Evolutionary conservation across 2,329 filamentous ascomycete species (phyloP), one percentile per base, ranked within the genome.

Genomic region (Coniochaeta pulveracea): DNA sequence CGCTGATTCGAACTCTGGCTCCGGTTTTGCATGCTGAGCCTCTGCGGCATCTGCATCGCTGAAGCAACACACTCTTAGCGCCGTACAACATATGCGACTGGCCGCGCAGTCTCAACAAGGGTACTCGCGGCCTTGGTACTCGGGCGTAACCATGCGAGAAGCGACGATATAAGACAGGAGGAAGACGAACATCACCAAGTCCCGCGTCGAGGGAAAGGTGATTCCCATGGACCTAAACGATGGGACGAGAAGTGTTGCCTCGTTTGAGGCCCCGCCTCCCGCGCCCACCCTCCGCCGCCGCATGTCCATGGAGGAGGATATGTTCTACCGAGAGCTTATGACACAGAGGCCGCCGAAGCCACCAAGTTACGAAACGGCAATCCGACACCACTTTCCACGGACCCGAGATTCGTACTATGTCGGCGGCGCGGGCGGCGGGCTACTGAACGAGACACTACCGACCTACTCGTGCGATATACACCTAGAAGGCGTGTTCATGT

Each of bases 401-500:
- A 12, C 28, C n/a, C 28, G 22, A 19, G 28, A 17, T 14, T 31
- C 18, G 18, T 15, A n/a, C n/a, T 24, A 24, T n/a, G 9, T 16
- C 9, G 19, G 30, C 19, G 22, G 29, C 22, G 24, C 22, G 10
- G 19, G 19, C n/a, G 41, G 41, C 23, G 69, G 74, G 41, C 45
- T 50, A 19, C 54, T 76, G 22, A n/a, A 19, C 11, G 28, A 31
- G 18, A 31, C n/a, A 10, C 16, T 31, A 21, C 73, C 74, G n/a
- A 44, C 50, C 16, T 79, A 79, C 48, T 67, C 68, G 30, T 72
- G 63, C 44, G 65, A 62, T 46, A 63, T 78, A 35, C 57, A 61
- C 35, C 52, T 72, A 31, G 66, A 75, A 47, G 69, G 63, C 17
- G 58, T 76, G 5, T 76, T 78, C 46, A 57, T 64, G 43, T 67